Conservation (phyloP, 352 stramenopile species). For the Blastocystis sp. region DNA sequence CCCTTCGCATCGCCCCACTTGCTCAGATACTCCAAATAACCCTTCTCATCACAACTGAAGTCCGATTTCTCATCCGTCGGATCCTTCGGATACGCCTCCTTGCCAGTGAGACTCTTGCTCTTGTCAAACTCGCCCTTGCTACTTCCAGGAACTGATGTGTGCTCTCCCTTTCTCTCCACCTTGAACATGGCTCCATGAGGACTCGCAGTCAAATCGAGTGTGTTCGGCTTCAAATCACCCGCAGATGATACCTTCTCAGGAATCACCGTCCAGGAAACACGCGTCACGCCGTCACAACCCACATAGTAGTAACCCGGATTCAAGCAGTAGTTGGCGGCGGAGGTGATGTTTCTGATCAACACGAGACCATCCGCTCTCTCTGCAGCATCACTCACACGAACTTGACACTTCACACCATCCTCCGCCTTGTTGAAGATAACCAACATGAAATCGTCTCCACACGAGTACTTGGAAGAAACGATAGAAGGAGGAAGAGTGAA, state of each 20-base stretch:
- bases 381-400: neutral
- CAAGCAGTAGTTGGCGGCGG: neutral
- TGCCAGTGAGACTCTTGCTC: slow-evolving; percentile 23
- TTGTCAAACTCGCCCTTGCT: neutral
- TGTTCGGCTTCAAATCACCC: too few species aligned
- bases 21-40: neutral
- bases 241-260: too few species aligned
- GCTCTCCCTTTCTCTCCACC: neutral
- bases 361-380: neutral
- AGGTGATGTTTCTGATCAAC: neutral
- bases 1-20: neutral
- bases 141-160: neutral
- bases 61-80: neutral
- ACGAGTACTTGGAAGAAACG: too few species aligned
- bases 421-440: neutral
- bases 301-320: slow-evolving; percentile 27
- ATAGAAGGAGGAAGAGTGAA: too few species aligned
- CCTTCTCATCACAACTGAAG: neutral
- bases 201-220: neutral
- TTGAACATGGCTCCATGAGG: neutral
- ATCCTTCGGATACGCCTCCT: neutral
- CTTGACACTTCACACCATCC: neutral
- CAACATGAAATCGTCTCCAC: slow-evolving; percentile 10
- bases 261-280: too few species aligned
- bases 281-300: too few species aligned